Evolutionary conservation across 768 basidiomycete genomes (phyloP).

Genomic region (Mycena crocata): DNA sequence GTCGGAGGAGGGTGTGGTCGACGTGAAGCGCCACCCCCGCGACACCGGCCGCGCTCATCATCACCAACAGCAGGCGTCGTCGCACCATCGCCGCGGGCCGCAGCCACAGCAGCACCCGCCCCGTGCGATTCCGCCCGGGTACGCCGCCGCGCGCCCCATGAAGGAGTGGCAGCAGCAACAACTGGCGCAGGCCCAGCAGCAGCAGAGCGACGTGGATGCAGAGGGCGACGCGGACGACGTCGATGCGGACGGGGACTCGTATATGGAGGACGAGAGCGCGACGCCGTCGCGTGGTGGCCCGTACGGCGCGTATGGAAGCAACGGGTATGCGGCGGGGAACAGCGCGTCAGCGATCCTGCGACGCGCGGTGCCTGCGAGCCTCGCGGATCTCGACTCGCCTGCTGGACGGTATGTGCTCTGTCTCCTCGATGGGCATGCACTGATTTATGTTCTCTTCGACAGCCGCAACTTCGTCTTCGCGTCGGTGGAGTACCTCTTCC

Average conservation of each 20-base stretch:
- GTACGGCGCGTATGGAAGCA: conserved; percentile 12
- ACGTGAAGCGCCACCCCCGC: neutral
- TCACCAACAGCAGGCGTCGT: neutral
- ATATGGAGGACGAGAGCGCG: conserved; percentile 40
- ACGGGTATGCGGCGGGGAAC: neutral
- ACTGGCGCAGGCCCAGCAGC: neutral
- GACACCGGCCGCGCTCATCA: neutral
- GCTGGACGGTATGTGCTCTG: conserved; percentile 64
- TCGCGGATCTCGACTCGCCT: conserved; percentile 72
- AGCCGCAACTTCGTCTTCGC: conserved; percentile 71
- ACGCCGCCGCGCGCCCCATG: conserved; percentile 17
- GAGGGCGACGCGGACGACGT: conserved; percentile 41
- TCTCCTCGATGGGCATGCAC: neutral
- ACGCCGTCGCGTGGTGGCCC: conserved; percentile 24
- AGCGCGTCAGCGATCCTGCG: conserved; percentile 26
- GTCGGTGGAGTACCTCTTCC: conserved; percentile 74
- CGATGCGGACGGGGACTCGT: conserved; percentile 38
- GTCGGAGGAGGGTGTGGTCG: conserved; percentile 44
- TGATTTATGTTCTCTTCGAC: neutral
- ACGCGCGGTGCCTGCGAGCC: conserved; percentile 50
- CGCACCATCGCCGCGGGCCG: neutral
- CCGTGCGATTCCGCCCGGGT: conserved; percentile 24
- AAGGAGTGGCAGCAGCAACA: neutral
- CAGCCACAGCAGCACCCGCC: conserved; percentile 23
- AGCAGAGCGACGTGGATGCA: conserved; percentile 39